Evolutionary conservation across 305 asterid species (phyloP), one percentile per base, ranked within the genome.

Genomic region (Solanum chacoense): DNA sequence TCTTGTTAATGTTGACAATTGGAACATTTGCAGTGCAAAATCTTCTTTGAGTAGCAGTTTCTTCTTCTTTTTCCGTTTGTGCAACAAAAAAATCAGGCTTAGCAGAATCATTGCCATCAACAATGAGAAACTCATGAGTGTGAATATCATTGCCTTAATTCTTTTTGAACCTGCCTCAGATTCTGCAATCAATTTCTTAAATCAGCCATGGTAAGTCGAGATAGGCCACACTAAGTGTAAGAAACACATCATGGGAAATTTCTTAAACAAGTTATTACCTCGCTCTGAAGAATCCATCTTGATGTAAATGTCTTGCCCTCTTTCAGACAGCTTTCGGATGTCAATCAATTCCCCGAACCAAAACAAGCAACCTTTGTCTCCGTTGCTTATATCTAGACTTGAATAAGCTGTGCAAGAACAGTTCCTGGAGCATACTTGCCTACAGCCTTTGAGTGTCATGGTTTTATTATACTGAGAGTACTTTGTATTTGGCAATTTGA

Each of bases 331-430:
- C 85, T 31, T 84, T 81, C 75, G 36, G 65, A 91, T 89, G 81
- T 90, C 93, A 45, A 87, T 24, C 22, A 91, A 79, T 11, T 85
- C 87, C 34, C 79, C 88, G 37, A 55, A 89, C 88, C 80, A 89
- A 2, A 72, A 18, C 37, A 89, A 72, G 88, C 90, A 89, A 26
- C 85, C 88, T 73, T 85, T 76, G 20, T 80, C 79, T 11, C 67
- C 38, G 5, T 40, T 45, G 38, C 37, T 35, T 73, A 65, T 67
- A 72, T 40, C 20, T 8, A 80, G 35, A 76, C 81, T 63, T 9
- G 90, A 74, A 85, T 85, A 89, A 31, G 87, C 87, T 24, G 78
- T 76, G 72, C 89, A 89, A 40, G 90, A 89, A 29, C 90, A 89
- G 74, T 85, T 85, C 59, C 28, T 76, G 7, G 81, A 67, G 88